phyloP scores from a whole-genome alignment of 192 early-diverging fungal species.

The Rhizophagus sp. region DNA sequence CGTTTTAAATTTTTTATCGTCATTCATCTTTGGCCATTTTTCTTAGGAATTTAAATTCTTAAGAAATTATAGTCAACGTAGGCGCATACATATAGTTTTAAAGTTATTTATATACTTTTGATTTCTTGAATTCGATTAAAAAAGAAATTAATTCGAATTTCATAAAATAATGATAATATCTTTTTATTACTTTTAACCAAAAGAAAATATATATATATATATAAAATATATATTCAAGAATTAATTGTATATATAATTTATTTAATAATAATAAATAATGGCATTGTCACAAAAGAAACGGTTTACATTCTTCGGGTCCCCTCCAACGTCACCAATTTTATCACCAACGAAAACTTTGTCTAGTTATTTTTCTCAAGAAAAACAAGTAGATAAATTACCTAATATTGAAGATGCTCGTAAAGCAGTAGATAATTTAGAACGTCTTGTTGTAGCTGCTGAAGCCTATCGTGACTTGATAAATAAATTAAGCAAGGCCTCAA shows the following conservation, averaged over 20 bases:
- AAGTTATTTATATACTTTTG: too few species aligned
- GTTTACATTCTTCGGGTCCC: slow-evolving; percentile 11
- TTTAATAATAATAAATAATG: background rate
- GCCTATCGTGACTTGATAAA: slow-evolving; percentile 40
- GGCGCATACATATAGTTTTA: too few species aligned
- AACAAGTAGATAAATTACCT: background rate
- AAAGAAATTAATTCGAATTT: too few species aligned
- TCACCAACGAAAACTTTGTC: background rate
- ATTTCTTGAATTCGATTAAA: too few species aligned
- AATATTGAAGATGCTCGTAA: slow-evolving; percentile 35
- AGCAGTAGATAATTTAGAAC: slow-evolving; percentile 38
- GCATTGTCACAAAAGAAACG: slow-evolving; percentile 19
- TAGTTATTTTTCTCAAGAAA: background rate
- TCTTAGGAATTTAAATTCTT: background rate
- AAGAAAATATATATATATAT: too few species aligned
- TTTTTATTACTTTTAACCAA: too few species aligned
- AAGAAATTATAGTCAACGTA: background rate
- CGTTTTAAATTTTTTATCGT: too few species aligned
- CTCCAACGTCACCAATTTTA: slow-evolving; percentile 3
- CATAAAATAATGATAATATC: too few species aligned
- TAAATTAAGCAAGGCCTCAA: slow-evolving; percentile 41
- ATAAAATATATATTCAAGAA: too few species aligned
- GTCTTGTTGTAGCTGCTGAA: slow-evolving; percentile 42
- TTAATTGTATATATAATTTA: background rate
- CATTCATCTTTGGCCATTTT: background rate